Evolutionary conservation across 2,329 filamentous ascomycete genomes (phyloP).

Genomic region (Juglanconis juglandina): DNA sequence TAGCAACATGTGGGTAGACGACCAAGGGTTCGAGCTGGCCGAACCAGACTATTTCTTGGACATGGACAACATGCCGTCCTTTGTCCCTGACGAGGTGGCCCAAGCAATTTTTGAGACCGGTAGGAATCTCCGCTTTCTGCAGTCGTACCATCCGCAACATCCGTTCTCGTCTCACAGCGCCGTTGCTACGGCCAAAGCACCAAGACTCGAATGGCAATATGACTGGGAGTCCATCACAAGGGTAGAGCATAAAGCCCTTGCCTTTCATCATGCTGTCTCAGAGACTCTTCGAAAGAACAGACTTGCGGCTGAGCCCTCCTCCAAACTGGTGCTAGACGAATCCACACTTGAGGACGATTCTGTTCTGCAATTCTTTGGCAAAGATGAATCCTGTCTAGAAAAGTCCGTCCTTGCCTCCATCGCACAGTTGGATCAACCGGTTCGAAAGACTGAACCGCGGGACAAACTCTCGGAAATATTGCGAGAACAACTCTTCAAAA

Average conservation of each 20-base stretch:
- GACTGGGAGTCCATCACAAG: conserved; percentile 66
- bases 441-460: conserved; percentile 23
- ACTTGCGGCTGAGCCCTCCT: not conserved
- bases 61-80: conserved; percentile 63
- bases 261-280: conserved; percentile 46
- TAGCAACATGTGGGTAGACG: conserved; percentile 52
- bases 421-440: conserved; percentile 37
- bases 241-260: conserved; percentile 57
- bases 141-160: conserved; percentile 67
- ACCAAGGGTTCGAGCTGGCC: conserved; percentile 54
- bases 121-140: conserved; percentile 69
- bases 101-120: conserved; percentile 76
- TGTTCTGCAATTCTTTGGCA: conserved; percentile 46
- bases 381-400: conserved; percentile 44
- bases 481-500: conserved; percentile 34
- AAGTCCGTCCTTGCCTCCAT: conserved; percentile 50
- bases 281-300: conserved; percentile 27
- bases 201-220: conserved; percentile 64
- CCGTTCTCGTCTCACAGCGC: conserved; percentile 53
- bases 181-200: conserved; percentile 46
- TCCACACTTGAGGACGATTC: conserved; percentile 4
- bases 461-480: conserved; percentile 41
- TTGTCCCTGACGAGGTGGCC: conserved; percentile 68
- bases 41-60: conserved; percentile 63
- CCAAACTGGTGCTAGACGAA: not conserved